Evolutionary conservation across 2,329 filamentous ascomycete genomes (phyloP).

Genomic region (Bretziella fagacearum): DNA sequence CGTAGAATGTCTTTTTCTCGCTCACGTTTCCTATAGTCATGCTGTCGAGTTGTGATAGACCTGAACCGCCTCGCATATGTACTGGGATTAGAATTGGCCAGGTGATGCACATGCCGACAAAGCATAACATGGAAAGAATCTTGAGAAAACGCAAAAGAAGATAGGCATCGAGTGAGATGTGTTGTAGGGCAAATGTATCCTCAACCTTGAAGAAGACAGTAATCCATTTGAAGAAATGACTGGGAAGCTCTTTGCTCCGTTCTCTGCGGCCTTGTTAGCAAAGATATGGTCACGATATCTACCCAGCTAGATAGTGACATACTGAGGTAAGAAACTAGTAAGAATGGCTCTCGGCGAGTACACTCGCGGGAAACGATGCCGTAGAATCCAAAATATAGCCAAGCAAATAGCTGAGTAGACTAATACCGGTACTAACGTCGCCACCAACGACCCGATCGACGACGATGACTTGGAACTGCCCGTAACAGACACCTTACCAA

Average conservation of each 20-base stretch:
- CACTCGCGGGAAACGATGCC: constrained; percentile 32
- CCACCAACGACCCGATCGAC: constrained; percentile 27
- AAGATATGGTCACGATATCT: background rate
- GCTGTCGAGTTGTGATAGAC: constrained; percentile 42
- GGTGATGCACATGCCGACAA: constrained; percentile 64
- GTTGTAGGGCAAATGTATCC: constrained; percentile 68
- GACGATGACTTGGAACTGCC: constrained; percentile 23
- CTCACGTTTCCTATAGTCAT: constrained; percentile 31
- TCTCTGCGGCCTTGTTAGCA: constrained; percentile 25
- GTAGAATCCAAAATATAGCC: constrained; percentile 32
- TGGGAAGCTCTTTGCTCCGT: constrained; percentile 37
- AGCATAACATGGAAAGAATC: constrained; percentile 56
- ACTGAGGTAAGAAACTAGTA: constrained; percentile 33
- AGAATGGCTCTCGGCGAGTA: constrained; percentile 39
- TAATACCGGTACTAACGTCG: constrained; percentile 37
- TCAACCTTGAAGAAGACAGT: constrained; percentile 42
- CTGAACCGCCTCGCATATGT: constrained; percentile 63
- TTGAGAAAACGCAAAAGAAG: constrained; percentile 76
- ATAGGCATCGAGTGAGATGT: constrained; percentile 78
- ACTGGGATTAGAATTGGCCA: constrained; percentile 75
- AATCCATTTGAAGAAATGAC: constrained; percentile 46
- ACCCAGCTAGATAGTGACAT: constrained; percentile 18
- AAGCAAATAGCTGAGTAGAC: constrained; percentile 32
- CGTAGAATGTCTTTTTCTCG: constrained; percentile 53
- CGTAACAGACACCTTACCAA: constrained; percentile 21